A percentile compares a stretch with the other conserved stretches of the same genome.
Conservation (phyloP, 257 asterid genomes). For the Solanum peruvianum region DNA sequence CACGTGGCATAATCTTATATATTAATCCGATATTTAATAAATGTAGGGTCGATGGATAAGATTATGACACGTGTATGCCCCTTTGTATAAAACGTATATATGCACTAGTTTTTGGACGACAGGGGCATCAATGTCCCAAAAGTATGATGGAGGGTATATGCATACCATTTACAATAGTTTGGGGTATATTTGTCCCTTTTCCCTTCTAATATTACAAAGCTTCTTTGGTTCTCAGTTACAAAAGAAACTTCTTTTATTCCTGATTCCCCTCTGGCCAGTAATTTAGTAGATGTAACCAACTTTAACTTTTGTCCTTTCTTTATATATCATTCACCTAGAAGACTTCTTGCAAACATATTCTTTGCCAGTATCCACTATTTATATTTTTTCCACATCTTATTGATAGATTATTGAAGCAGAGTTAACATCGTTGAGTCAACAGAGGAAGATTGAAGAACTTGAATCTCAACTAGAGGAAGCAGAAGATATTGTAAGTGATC, state of each 20-base stretch:
- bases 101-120: too few relatives aligned
- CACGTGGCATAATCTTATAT: too few relatives aligned
- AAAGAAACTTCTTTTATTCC: not conserved
- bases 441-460: constrained; percentile 65
- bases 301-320: not conserved
- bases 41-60: too few relatives aligned
- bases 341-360: not conserved
- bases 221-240: not conserved
- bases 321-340: not conserved
- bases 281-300: not conserved
- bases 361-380: not conserved
- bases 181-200: too few relatives aligned
- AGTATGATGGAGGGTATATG: too few relatives aligned
- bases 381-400: not conserved
- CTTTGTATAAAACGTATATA: too few relatives aligned
- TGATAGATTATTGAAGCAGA: constrained; percentile 53
- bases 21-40: too few relatives aligned
- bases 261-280: not conserved
- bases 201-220: not conserved
- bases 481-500: constrained; percentile 81
- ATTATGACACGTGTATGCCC: too few relatives aligned
- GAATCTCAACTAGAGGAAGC: constrained; percentile 94
- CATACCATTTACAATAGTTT: too few relatives aligned
- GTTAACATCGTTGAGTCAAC: constrained; percentile 39
- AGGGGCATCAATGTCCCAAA: too few relatives aligned